Percentiles rank a stretch among this genome's conserved stretches.
Evolutionary conservation across 2,329 filamentous ascomycete species (phyloP).

Genomic region (Bipolaris zeicola): DNA sequence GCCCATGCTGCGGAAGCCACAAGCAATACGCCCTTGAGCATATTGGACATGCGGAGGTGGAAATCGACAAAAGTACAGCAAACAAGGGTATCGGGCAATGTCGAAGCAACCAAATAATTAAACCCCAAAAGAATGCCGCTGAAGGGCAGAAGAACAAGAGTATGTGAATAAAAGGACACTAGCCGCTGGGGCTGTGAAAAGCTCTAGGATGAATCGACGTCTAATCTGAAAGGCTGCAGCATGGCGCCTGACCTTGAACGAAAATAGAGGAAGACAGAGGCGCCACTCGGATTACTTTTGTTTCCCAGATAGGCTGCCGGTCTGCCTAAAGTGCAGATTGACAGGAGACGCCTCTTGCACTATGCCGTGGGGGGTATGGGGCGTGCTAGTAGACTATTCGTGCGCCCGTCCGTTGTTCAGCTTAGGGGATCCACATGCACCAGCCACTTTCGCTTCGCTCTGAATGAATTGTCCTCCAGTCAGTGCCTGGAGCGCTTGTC

Average conservation of each 20-base stretch:
- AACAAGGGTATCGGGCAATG: not conserved
- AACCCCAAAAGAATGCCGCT: not conserved
- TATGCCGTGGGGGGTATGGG: not conserved
- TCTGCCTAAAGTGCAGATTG: constrained; percentile 7
- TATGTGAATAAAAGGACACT: not conserved
- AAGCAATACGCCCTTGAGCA: constrained; percentile 19
- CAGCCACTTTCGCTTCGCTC: constrained; percentile 1
- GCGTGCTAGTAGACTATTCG: not conserved
- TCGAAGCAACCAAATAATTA: constrained; percentile 1
- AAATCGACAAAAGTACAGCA: not conserved
- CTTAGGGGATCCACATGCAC: not conserved
- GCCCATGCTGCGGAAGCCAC: constrained; percentile 21
- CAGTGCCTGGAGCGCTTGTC: not conserved
- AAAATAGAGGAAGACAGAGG: constrained; percentile 5
- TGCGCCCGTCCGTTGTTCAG: constrained; percentile 7
- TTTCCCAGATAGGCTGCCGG: constrained; percentile 4
- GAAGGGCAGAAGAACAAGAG: not conserved
- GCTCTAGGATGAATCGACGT: constrained; percentile 3
- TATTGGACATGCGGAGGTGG: constrained; percentile 1
- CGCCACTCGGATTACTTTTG: constrained; percentile 1
- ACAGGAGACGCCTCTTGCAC: not conserved
- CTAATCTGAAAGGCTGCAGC: constrained; percentile 11
- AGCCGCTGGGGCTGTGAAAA: not conserved
- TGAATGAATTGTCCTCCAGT: not conserved
- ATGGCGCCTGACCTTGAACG: constrained; percentile 9